Conservation (phyloP, 495 filamentous ascomycete genomes). For the Poronia punctata region DNA sequence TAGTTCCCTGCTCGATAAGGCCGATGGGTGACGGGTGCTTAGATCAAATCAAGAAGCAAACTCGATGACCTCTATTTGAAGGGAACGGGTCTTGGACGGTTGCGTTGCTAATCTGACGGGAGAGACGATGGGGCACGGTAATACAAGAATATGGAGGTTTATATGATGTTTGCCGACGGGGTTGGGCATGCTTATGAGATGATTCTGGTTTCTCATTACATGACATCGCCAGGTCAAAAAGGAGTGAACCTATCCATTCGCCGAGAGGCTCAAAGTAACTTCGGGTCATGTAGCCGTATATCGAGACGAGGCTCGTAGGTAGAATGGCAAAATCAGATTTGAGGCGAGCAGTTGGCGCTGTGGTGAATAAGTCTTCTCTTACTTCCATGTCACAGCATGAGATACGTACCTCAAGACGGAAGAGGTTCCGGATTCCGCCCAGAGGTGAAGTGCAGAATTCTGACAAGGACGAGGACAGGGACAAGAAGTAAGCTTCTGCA, state of each 20-base stretch:
- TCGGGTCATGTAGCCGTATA: background rate
- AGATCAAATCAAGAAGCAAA: background rate
- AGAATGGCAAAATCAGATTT: slow-evolving; percentile 5
- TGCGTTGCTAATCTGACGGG: background rate
- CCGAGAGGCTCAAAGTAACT: slow-evolving; percentile 1
- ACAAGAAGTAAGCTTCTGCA: slow-evolving; percentile 1
- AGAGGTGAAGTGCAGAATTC: background rate
- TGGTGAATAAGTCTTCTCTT: background rate
- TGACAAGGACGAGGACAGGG: background rate
- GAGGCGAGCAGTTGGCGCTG: slow-evolving; percentile 7
- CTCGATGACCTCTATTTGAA: background rate
- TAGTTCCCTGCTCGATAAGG: too few relatives aligned
- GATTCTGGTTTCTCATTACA: slow-evolving; percentile 4
- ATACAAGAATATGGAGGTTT: slow-evolving; percentile 1
- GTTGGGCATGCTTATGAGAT: too few relatives aligned
- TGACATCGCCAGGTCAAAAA: background rate
- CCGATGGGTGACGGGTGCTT: background rate
- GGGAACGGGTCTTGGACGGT: background rate
- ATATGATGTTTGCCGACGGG: slow-evolving; percentile 1
- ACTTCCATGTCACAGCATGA: background rate
- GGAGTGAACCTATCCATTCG: background rate
- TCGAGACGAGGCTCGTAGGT: slow-evolving; percentile 6
- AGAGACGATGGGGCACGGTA: background rate
- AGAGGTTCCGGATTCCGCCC: slow-evolving; percentile 8
- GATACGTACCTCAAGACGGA: background rate